Evolutionary conservation across 73 alveolate genomes (phyloP), one percentile per base, ranked within the genome.

Genomic region (Chromera velia): DNA sequence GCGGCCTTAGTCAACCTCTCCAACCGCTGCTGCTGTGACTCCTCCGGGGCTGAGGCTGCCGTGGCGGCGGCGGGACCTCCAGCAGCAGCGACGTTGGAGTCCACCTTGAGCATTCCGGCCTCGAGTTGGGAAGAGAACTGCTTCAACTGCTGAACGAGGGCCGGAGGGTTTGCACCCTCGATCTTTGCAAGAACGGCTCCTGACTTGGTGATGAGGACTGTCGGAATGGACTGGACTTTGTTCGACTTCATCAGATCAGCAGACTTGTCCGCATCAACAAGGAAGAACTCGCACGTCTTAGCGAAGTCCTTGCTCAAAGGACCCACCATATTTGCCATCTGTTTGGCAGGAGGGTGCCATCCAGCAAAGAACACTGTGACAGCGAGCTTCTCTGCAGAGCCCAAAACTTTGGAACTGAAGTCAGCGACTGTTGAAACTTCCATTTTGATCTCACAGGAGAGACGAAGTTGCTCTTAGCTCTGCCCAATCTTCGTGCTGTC

Each of bases 1-100:
- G 74, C 32, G 68, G 86, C 68, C 79, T 80, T 76, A 64, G 82
- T 66, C 62, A 86, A 64, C 1, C 64, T 45, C 65, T 62, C 55
- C 73, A 74, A 27, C 69, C 73, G 48, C 34, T 29, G 7, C 24
- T 74, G 19, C 22, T 19, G 13, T 19, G 28, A 0, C 7, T 40
- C 34, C 75, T 1, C 55, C 29, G 24, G 47, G 32, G 64, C 49
- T 24, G 28, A 26, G n/a, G n/a, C n/a, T 9, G 73, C 4, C 68
- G 9, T 22, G 68, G 9, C 28, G 26, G 9, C 68, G 68, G 28
- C 68, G 7, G 68, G 24, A 45, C 68, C 68, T 22, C 26, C 4
- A 28, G 68, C 68, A 1, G 68, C 22, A 1, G 68, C 68, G 26
- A 7, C 18, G 24, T 45, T 45, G 63, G 17, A 9, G 24, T 45